Evolutionary conservation across 2,329 filamentous ascomycete species (phyloP), one percentile per base, ranked within the genome.

Genomic region (Elsinoe australis): DNA sequence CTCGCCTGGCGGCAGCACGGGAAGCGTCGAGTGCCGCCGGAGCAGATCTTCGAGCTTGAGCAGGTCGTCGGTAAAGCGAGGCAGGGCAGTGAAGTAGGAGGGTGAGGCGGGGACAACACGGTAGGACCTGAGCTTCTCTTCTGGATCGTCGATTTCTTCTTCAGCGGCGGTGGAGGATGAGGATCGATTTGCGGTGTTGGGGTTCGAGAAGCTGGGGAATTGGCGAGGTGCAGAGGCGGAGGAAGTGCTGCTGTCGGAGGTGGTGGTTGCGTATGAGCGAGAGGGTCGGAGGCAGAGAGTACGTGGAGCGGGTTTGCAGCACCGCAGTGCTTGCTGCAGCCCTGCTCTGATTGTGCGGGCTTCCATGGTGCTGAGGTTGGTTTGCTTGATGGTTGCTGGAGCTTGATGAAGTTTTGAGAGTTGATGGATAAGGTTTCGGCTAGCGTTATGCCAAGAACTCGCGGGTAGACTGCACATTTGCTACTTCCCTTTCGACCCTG

Each of bases 61-160:
- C 57, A 85, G 79, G 59, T 85, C 78, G 68, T 98, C 92, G 67
- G 83, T 92, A 72, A 95, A 95, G 48, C 76, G 74, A 1, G 89
- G 85, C 52, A 83, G 83, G 46, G 83, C 83, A 46, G 87, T 89
- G 71, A 96, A 98, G 70, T 98, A 98, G n/a, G 90, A 92, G 2
- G 87, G 82, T 28, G 89, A 95, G 19, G 76, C 75, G 15, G 92
- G 92, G 28, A 95, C 71, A 17, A 94, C 72, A 55, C 92, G 86
- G 47, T 85, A 58, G 18, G 57, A 62, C 38, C 56, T 52, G 33
- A 71, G 58, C 2, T 49, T 49, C 35, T 47, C 17, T 34, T 48
- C 50, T 48, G 17, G 51, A 48, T 51, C 53, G 56, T 9, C 52
- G 28, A 21, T 15, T 15, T 49, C 14, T 6, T 44, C 26, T 28